These are phyloP conservation scores for Neoboletus magnificus DNA, from an alignment of 768 basidiomycete genomes.

Conservation along the genomic window DNA sequence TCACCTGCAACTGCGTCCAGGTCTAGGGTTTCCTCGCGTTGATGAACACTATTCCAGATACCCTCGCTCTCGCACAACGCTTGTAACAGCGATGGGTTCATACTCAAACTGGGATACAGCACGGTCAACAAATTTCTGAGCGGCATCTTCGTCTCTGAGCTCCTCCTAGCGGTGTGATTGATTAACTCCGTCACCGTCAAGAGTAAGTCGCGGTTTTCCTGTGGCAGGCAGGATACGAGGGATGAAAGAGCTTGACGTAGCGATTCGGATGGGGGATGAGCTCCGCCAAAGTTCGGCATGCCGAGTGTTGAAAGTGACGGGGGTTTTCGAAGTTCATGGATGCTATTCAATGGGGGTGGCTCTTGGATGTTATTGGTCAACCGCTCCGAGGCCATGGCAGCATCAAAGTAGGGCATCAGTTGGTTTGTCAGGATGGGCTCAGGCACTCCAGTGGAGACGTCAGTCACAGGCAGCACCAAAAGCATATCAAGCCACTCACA, in stretches of 20 bases:
- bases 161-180: slow-evolving; percentile 63
- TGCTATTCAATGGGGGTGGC: slow-evolving; percentile 33
- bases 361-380: slow-evolving; percentile 28
- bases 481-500: slow-evolving; percentile 49
- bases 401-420: slow-evolving; percentile 75
- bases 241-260: slow-evolving; percentile 57
- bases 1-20: slow-evolving; percentile 1
- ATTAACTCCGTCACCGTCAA: slow-evolving; percentile 80
- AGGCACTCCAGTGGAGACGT: slow-evolving; percentile 58
- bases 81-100: slow-evolving; percentile 71
- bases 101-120: slow-evolving; percentile 81
- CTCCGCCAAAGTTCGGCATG: slow-evolving; percentile 61
- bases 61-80: slow-evolving; percentile 67
- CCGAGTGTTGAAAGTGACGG: slow-evolving; percentile 79
- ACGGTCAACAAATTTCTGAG: slow-evolving; percentile 84
- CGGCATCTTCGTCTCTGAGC: slow-evolving; percentile 86
- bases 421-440: slow-evolving; percentile 77
- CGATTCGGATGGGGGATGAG: slow-evolving; percentile 57
- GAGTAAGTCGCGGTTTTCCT: slow-evolving; percentile 81
- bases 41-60: slow-evolving; percentile 51
- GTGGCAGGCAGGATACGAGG: slow-evolving; percentile 67
- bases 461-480: background rate
- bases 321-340: slow-evolving; percentile 58
- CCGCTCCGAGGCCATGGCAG: slow-evolving; percentile 60
- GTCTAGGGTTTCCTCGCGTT: slow-evolving; percentile 2